Percentiles rank a stretch among this genome's conserved stretches.
Conservation (phyloP, 257 asterid species). For the Lithospermum erythrorhizon region DNA sequence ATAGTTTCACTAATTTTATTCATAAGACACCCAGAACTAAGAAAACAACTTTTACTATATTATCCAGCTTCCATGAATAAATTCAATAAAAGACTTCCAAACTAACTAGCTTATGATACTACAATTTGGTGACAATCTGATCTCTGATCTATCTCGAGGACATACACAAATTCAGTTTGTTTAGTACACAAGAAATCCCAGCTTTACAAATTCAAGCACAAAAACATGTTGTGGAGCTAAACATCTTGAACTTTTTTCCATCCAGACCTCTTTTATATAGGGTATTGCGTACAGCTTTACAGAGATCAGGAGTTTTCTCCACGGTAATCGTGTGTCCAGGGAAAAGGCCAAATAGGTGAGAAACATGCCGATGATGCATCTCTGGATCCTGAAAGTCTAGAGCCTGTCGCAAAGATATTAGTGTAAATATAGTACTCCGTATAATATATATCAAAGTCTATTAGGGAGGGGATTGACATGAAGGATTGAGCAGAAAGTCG, state of each 20-base stretch:
- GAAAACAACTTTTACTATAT: too few relatives aligned
- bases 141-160: too few relatives aligned
- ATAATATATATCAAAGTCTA: not conserved
- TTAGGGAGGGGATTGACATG: not conserved
- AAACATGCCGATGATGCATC: conserved; percentile 62
- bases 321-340: conserved; percentile 57
- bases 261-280: conserved; percentile 51
- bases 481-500: not conserved
- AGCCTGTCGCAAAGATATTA: conserved; percentile 31
- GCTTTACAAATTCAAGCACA: too few relatives aligned
- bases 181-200: too few relatives aligned
- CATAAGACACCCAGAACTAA: too few relatives aligned
- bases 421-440: not conserved
- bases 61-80: too few relatives aligned
- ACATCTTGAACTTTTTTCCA: not conserved
- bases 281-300: conserved; percentile 54
- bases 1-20: too few relatives aligned
- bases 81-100: too few relatives aligned
- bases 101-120: too few relatives aligned
- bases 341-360: conserved; percentile 67
- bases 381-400: conserved; percentile 60
- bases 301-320: conserved; percentile 44
- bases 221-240: not conserved
- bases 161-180: too few relatives aligned
- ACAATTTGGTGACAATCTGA: too few relatives aligned